Evolutionary conservation across 2,329 filamentous ascomycete species (phyloP), one percentile per base, ranked within the genome.

Genomic region (Rasamsonia emersonii): DNA sequence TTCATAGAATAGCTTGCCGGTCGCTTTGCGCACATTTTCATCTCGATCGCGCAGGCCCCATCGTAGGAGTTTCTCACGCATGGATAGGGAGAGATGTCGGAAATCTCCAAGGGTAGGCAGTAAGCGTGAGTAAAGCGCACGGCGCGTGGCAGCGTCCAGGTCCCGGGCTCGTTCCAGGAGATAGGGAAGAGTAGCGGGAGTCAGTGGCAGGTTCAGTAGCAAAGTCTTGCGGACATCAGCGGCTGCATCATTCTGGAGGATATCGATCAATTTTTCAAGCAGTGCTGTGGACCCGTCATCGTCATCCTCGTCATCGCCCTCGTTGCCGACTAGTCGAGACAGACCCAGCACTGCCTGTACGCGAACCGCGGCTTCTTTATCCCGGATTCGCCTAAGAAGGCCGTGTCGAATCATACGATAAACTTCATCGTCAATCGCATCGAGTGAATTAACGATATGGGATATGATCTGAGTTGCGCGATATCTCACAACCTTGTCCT

Each of bases 11-110:
- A 96, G 68, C 27, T 84, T 80, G 5, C 83, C 86, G 3, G 91
- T 84, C 6, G 89, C 89, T 56, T 94, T 93, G 32, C 88, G 78
- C 9, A 98, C 91, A 45, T 82, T 86, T 44, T 96, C 89, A 45
- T 98, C 91, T 57, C 91, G 77, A 55, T 98, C 91, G 23, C 88
- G 78, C 24, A 98, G 67, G 30, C 91, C 91, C 91, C 91, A 98
- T 23, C 91, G 77, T 17, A 98, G 71, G 18, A 98, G 70, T 59
- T 96, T 96, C 59, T 98, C 91, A 51, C 91, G 73, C 79, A 96
- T 93, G 2, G 83, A 86, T 15, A 98, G 70, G 8, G 86, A 94
- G 32, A 98, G 65, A 60, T 95, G 86, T 33, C 91, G 77, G 61
- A 98, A 98, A 59, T 98, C 91, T 9, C 88, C 91, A 1, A 98